Base-by-base conservation (phyloP, 179 eudicot species). In the Amaranthus tricolor region DNA sequence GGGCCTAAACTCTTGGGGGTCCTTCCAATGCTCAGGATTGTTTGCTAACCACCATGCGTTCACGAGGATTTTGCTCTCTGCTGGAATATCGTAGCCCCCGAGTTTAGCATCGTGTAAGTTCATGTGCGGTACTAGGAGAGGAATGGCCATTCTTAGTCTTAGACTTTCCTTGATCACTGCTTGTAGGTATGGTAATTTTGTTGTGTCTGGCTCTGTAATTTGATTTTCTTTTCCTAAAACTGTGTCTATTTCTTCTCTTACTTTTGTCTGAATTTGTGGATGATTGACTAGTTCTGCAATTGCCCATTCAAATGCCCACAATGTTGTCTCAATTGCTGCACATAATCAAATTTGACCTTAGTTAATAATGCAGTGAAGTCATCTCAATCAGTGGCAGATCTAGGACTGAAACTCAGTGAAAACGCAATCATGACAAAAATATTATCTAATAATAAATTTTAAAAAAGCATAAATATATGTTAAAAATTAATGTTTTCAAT, bases 241-340 rank as follows among this genome's bases (percentile, higher is more conserved):
- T 0, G 55, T 71, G 81, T 83, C 86, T 54, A 83, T 43, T 48
- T 83, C 86, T 60, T 66, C 72, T 43, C 86, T 77, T 16, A 83
- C 62, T 76, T 77, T 83, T 52, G 13, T 67, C 64, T 83, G 86
- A 51, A 80, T 83, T 8, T 77, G 31, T 19, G 83, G 86, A 68
- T 83, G 79, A 81, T 83, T 83, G 55, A 83, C 86, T 24, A 83
- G 24, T 77, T 83, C 86, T 1, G 86, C 86, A 0, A 83, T 77
- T 74, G 72, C 86, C 85, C 85, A 83, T 71, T 83, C 85, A 6
- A 83, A 79, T 4, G 85, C 79, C 83, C 83, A 83, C 44, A 83
- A 56, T 53, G 86, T 83, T 55, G 86, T 83, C 59, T 83, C 86
- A n/a, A 83, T 83, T 0, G 86, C 86, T 83, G 83, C 53, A 68